These are phyloP conservation scores for Chrysopogon serrulatus DNA, from an alignment of 176 grass and related monocot species.

Conservation along the genomic window DNA sequence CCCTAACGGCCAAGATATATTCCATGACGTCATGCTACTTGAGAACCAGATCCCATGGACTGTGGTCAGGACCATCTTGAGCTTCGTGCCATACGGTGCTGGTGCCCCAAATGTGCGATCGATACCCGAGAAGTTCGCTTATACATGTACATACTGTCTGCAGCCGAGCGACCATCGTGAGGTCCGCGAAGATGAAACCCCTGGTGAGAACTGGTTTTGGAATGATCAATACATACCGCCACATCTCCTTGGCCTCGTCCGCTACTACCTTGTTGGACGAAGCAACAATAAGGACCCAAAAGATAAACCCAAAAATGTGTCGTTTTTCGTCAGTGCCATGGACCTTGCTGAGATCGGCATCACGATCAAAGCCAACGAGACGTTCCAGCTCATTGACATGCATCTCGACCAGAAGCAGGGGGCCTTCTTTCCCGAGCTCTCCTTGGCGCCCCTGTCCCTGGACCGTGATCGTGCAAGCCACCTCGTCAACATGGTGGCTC, in stretches of 20 bases:
- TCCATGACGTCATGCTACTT: not conserved
- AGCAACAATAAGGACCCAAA: too few relatives aligned
- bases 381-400: not conserved
- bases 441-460: not conserved
- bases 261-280: not conserved
- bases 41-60: not conserved
- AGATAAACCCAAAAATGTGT: not conserved
- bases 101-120: accelerated
- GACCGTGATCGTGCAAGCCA: not conserved
- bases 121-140: not conserved
- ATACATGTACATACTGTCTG: not conserved
- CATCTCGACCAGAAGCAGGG: not conserved
- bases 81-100: too few relatives aligned
- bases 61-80: not conserved
- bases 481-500: not conserved
- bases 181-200: too few relatives aligned
- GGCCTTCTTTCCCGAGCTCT: not conserved
- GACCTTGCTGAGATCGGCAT: constrained; percentile 4
- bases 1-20: not conserved
- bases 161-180: not conserved
- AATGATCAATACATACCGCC: not conserved
- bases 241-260: not conserved
- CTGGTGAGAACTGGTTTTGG: too few relatives aligned
- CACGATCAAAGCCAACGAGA: not conserved
- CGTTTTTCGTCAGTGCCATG: not conserved